phyloP scores from a whole-genome alignment of 768 basidiomycete species.

The Termitomyces sp. region DNA sequence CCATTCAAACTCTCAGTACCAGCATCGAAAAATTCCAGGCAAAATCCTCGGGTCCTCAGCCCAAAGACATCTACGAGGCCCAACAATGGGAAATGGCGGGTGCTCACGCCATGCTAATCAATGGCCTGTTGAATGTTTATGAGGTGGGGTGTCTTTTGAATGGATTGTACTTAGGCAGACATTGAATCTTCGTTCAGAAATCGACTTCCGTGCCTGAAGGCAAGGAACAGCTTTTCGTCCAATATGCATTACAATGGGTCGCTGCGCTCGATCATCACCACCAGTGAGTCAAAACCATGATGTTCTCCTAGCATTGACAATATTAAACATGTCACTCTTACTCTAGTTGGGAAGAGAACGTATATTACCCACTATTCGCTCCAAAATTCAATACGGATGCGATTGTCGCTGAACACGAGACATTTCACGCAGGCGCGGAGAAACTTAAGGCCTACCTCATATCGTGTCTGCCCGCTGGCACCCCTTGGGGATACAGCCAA shows the following conservation, averaged over 20 bases:
- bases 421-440: constrained; percentile 13
- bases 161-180: not conserved
- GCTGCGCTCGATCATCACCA: constrained; percentile 17
- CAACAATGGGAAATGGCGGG: constrained; percentile 20
- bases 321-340: not conserved
- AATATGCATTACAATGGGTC: constrained; percentile 17
- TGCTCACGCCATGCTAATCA: constrained; percentile 14
- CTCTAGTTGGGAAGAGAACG: constrained; percentile 16
- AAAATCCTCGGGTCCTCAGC: constrained; percentile 7
- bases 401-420: constrained; percentile 16
- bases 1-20: constrained; percentile 7
- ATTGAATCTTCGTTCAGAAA: constrained; percentile 2
- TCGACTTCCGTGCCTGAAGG: constrained; percentile 2
- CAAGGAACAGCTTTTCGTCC: constrained; percentile 11
- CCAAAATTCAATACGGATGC: constrained; percentile 16
- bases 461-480: constrained; percentile 17
- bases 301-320: not conserved
- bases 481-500: constrained; percentile 17
- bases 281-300: constrained; percentile 3
- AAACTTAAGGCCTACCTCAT: constrained; percentile 15
- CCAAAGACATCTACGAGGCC: constrained; percentile 15
- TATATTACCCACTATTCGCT: constrained; percentile 15
- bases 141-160: constrained; percentile 5
- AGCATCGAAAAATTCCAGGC: constrained; percentile 13
- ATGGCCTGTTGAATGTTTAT: constrained; percentile 14